Evolutionary conservation across 148 eudicot genomes (phyloP).

Genomic region (Rhododendron molle): DNA sequence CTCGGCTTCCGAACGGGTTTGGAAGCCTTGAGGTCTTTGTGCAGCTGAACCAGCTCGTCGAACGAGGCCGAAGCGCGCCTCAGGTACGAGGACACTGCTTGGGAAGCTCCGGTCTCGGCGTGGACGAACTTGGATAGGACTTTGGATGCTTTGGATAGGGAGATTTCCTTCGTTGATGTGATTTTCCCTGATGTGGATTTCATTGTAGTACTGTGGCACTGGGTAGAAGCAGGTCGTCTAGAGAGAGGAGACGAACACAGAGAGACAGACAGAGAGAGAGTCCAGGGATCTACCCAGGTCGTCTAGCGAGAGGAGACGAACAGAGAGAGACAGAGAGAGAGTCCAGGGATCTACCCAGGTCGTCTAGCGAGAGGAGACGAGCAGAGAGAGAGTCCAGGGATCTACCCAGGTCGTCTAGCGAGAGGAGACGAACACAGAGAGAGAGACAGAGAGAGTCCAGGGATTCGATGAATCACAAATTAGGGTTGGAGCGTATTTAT

Average conservation of each 20-base stretch:
- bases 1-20: neutral
- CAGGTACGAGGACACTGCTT: slow-evolving; percentile 41
- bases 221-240: no score
- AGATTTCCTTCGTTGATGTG: slow-evolving; percentile 30
- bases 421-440: neutral
- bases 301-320: neutral
- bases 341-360: no score
- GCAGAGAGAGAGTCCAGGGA: neutral
- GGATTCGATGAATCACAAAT: no score
- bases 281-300: no score
- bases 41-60: slow-evolving; percentile 38
- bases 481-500: no score
- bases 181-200: slow-evolving; percentile 44
- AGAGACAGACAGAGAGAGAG: neutral
- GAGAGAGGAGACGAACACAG: neutral
- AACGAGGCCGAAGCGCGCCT: slow-evolving; percentile 46
- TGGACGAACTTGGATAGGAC: slow-evolving; percentile 38
- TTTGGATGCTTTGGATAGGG: slow-evolving; percentile 49
- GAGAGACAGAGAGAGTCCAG: no score
- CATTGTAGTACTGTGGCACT: slow-evolving; percentile 36
- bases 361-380: neutral
- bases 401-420: neutral
- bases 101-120: slow-evolving; percentile 48
- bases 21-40: slow-evolving; percentile 27
- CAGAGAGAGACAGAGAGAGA: neutral